Base-by-base conservation (phyloP, 164 flowering plant genomes). In the Houttuynia cordata region DNA sequence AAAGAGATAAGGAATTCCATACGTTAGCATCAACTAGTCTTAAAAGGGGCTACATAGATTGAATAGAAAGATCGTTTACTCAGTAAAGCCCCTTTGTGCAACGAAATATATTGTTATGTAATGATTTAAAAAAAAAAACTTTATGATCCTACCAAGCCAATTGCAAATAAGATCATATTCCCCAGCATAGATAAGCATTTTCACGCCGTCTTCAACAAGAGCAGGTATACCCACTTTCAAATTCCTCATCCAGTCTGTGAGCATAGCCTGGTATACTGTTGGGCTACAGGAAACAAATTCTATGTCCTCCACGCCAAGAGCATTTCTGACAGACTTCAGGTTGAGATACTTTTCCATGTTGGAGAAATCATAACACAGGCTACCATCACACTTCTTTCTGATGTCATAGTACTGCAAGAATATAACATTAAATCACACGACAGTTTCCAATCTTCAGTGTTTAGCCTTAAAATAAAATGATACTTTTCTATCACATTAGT, bases 101-200 rank as follows among this genome's bases (percentile, higher is more conserved):
- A 20, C 19, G 0, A n/a, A 19, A 10, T 18, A 8, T 6, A 20
- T 17, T 19, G 12, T 10, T 19, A 53, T 23, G 7, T 30, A 30
- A 30, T 30, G 4, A 30, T 30, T 30, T 6, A 2, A 20, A 20
- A 53, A 53, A 53, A 53, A n/a, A n/a, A 21, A 14, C 20, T 12
- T 39, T 17, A n/a, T 14, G 61, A 55, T 20, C 73, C 70, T 69
- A 89, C 96, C 96, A 14, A 87, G 84, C 97, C 97, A 89, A 70
- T 89, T 89, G 85, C 94, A 89, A 19, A 89, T 89, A 51, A 89
- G 83, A 72, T 88, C 96, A 68, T 84, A 78, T 51, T 88, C 93
- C 42, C 96, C 93, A 34, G 91, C 96, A 65, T 89, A 89, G 2
- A 86, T 61, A 10, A 89, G 87, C 64, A 82, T 55, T 63, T 74